phyloP scores from a whole-genome alignment of 1,139 yeast species.

The Scheffersomyces lignicola region DNA sequence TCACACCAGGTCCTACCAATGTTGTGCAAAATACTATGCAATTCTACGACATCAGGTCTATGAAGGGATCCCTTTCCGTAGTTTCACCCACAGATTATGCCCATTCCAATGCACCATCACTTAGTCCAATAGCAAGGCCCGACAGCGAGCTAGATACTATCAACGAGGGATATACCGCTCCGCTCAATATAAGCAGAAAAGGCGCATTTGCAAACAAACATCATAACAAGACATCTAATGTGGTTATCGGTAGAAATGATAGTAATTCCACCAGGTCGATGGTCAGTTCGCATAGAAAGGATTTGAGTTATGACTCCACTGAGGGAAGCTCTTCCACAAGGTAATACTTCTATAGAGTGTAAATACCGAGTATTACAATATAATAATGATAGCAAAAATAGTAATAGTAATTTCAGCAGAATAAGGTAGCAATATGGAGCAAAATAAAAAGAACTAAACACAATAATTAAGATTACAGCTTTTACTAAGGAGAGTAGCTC shows the following conservation, averaged over 20 bases:
- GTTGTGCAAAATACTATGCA: background rate
- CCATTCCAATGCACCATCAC: conserved; percentile 1
- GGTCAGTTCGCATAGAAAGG: conserved; percentile 5
- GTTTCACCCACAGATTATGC: conserved; percentile 2
- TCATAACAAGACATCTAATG: background rate
- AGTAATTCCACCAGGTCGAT: conserved; percentile 11
- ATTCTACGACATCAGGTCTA: conserved; percentile 21
- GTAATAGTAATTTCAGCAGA: background rate
- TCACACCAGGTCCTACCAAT: background rate
- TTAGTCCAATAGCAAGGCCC: background rate
- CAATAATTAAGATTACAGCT: no score
- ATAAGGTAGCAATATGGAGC: background rate
- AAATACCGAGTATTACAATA: background rate
- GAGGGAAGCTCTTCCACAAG: background rate
- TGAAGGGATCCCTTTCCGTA: conserved; percentile 20
- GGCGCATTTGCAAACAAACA: background rate
- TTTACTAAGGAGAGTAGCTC: background rate
- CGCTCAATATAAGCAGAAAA: background rate
- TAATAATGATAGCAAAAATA: background rate
- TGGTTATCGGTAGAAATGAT: conserved; percentile 10
- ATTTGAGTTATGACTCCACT: conserved; percentile 8
- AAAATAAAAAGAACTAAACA: background rate
- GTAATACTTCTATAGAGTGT: no score
- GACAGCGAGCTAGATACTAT: conserved; percentile 2
- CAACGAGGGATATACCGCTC: background rate